phyloP scores from a whole-genome alignment of 2,329 filamentous ascomycete species.

The Cytospora mali region DNA sequence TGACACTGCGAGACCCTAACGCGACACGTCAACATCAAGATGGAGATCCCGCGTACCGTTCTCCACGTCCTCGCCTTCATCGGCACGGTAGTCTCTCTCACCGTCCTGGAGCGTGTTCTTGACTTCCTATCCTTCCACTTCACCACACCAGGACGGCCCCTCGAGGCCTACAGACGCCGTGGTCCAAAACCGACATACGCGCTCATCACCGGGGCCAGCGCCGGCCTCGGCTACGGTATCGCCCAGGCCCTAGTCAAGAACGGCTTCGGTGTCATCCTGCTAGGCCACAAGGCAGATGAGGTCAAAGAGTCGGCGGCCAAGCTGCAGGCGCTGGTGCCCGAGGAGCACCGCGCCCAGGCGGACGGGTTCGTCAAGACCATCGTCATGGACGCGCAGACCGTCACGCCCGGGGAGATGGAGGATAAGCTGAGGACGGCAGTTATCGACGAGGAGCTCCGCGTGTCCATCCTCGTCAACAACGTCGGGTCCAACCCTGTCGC shows the following conservation, averaged over 20 bases:
- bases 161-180: slow-evolving; percentile 33
- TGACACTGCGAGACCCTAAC: too few species aligned
- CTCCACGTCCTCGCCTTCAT: slow-evolving; percentile 24
- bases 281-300: slow-evolving; percentile 37
- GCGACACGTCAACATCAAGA: background rate
- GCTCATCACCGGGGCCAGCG: slow-evolving; percentile 41
- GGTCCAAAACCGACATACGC: slow-evolving; percentile 33
- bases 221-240: slow-evolving; percentile 40
- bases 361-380: slow-evolving; percentile 35
- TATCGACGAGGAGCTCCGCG: slow-evolving; percentile 29
- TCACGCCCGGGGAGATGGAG: slow-evolving; percentile 35
- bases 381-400: slow-evolving; percentile 36
- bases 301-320: slow-evolving; percentile 34
- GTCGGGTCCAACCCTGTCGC: slow-evolving; percentile 36
- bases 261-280: slow-evolving; percentile 40
- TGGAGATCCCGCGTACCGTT: background rate
- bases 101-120: slow-evolving; percentile 19
- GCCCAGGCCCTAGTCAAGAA: slow-evolving; percentile 38
- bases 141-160: slow-evolving; percentile 29
- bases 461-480: slow-evolving; percentile 41
- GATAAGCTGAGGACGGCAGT: slow-evolving; percentile 30
- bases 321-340: slow-evolving; percentile 25
- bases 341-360: slow-evolving; percentile 16
- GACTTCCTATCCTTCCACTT: slow-evolving; percentile 33
- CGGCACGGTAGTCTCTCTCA: slow-evolving; percentile 30